phyloP scores from a whole-genome alignment of 768 basidiomycete genomes.

The Tulasnella sp. region DNA sequence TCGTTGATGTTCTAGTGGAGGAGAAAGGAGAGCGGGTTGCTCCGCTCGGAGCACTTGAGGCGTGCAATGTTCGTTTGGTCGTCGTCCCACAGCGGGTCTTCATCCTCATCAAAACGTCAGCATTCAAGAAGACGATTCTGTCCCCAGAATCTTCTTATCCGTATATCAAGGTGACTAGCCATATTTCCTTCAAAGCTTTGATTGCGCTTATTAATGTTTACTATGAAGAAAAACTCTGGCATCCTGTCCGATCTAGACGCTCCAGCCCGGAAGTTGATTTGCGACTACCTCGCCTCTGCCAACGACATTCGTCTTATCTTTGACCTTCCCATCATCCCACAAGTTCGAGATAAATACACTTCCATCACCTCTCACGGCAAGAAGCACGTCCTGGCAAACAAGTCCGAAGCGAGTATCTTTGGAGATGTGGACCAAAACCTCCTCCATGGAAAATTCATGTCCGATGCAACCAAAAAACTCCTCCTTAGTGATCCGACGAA shows the following conservation, averaged over 20 bases:
- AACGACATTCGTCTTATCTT: background rate
- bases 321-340: background rate
- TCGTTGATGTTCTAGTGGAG: background rate
- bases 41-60: background rate
- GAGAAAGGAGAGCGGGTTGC: background rate
- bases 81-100: background rate
- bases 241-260: background rate
- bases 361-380: background rate
- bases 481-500: background rate
- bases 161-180: background rate
- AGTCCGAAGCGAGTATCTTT: background rate
- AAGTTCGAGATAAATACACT: background rate
- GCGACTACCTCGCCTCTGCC: conserved; percentile 10
- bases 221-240: background rate
- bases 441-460: background rate
- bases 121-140: background rate
- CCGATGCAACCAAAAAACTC: background rate
- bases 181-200: background rate
- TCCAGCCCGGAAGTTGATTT: background rate
- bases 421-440: background rate
- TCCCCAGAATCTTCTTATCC: background rate
- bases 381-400: background rate
- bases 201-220: background rate
- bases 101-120: background rate
- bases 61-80: background rate